Percentiles rank a stretch among this genome's conserved stretches.
phyloP scores from a whole-genome alignment of 208 protist genomes.

The Leishmania tropica region DNA sequence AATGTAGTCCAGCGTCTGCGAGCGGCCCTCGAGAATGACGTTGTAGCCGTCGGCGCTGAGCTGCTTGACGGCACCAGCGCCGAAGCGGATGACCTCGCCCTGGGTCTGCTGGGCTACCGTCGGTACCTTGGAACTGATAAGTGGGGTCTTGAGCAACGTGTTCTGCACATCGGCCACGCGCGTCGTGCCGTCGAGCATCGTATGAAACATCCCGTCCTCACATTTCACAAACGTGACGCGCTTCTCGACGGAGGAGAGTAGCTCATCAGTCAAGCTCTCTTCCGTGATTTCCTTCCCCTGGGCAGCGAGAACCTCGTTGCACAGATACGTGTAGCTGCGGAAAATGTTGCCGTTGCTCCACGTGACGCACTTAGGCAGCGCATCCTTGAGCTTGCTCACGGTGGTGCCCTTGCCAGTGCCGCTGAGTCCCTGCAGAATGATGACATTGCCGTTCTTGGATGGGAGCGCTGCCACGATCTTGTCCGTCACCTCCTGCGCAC shows the following conservation, averaged over 20 bases:
- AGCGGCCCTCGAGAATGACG: conserved; percentile 90
- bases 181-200: conserved; percentile 65
- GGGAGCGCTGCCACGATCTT: conserved; percentile 69
- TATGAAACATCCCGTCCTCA: conserved; percentile 63
- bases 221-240: conserved; percentile 72
- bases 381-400: conserved; percentile 66
- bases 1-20: conserved; percentile 91
- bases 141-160: conserved; percentile 84
- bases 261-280: conserved; percentile 60
- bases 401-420: conserved; percentile 94
- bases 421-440: conserved; percentile 89
- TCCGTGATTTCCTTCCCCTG: conserved; percentile 52
- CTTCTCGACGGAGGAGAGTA: conserved; percentile 58
- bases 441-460: conserved; percentile 74
- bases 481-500: conserved; percentile 76
- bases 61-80: conserved; percentile 56
- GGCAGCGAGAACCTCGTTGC: conserved; percentile 51
- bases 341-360: conserved; percentile 95
- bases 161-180: conserved; percentile 87
- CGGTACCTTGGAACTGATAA: conserved; percentile 77
- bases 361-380: conserved; percentile 79
- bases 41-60: conserved; percentile 83
- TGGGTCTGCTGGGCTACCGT: conserved; percentile 92
- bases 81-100: conserved; percentile 92
- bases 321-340: conserved; percentile 88